Evolutionary conservation across 805 yeast genomes (phyloP), one percentile per base, ranked within the genome.

Genomic region (Grigorovia humatica): DNA sequence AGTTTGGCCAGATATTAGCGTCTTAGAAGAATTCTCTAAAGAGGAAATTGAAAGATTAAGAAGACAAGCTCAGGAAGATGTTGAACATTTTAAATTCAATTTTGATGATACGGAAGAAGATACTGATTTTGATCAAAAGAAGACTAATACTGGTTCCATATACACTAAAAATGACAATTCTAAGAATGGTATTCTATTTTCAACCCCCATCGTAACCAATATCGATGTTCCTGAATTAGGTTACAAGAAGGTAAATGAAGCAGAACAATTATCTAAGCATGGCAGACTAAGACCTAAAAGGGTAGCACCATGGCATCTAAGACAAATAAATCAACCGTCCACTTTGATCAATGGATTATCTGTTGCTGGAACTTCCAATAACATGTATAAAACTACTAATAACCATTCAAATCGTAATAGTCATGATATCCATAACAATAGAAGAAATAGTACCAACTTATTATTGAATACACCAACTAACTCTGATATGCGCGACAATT

Each of bases 1-100:
- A 30, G 53, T 57, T 18, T 91, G 98, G 98, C 99, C 98, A 0
- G 97, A 93, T 62, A 71, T 88, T 17, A 62, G 72, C 35, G 79
- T 86, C 0, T 70, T 91, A 56, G 83, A 82, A 56, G 96, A 89
- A 55, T 91, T 82, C 68, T 81, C 88, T 1, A 73, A 71, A 35
- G 84, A 84, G 56, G 97, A 90, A 67, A 68, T 65, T 58, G 79
- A 64, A 65, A 74, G 78, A 52, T 60, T 74, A 44, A 69, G 74
- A 53, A 64, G 64, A 52, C 75, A 73, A 49, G 75, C 74, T 0
- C 52, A 67, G 11, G 64, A 61, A 44, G 74, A 72, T 51, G 68
- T 72, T 1, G 67, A 64, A 48, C 69, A 67, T 17, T 70, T 68
- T 15, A 71, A 70, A 55, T 65, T 65, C 52, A 68, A 64, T 49